Evolutionary conservation across 495 filamentous ascomycete genomes (phyloP).

Genomic region (Aspergillus incahuasiensis): DNA sequence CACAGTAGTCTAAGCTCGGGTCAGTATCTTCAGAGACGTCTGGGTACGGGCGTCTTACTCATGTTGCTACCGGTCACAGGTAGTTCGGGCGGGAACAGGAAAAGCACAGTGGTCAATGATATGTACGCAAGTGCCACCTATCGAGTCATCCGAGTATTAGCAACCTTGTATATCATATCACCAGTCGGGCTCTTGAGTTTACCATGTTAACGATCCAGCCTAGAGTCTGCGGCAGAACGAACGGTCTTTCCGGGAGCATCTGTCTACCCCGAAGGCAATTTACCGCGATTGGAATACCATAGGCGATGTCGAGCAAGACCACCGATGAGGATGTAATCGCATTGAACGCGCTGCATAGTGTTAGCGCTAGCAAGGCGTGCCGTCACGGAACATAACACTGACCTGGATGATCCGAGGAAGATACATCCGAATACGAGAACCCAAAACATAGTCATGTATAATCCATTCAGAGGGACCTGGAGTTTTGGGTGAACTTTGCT

Average conservation of each 20-base stretch:
- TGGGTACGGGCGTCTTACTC: conserved; percentile 43
- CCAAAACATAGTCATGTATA: conserved; percentile 58
- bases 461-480: conserved; percentile 63
- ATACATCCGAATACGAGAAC: conserved; percentile 68
- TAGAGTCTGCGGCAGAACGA: conserved; percentile 52
- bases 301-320: conserved; percentile 65
- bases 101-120: conserved; percentile 65
- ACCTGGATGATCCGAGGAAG: conserved; percentile 68
- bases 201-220: conserved; percentile 51
- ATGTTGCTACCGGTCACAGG: conserved; percentile 66
- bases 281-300: conserved; percentile 67
- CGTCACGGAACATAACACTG: not conserved
- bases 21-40: not conserved
- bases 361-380: not conserved
- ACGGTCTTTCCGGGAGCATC: conserved; percentile 59
- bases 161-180: no score
- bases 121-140: conserved; percentile 63
- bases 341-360: conserved; percentile 40
- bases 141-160: not conserved
- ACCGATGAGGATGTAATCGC: conserved; percentile 70
- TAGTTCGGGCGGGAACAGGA: conserved; percentile 67
- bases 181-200: no score
- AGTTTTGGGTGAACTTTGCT: conserved; percentile 59
- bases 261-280: conserved; percentile 61
- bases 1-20: conserved; percentile 52